Evolutionary conservation across 2,329 filamentous ascomycete species (phyloP).

Genomic region (Hymenoscyphus infarciens): DNA sequence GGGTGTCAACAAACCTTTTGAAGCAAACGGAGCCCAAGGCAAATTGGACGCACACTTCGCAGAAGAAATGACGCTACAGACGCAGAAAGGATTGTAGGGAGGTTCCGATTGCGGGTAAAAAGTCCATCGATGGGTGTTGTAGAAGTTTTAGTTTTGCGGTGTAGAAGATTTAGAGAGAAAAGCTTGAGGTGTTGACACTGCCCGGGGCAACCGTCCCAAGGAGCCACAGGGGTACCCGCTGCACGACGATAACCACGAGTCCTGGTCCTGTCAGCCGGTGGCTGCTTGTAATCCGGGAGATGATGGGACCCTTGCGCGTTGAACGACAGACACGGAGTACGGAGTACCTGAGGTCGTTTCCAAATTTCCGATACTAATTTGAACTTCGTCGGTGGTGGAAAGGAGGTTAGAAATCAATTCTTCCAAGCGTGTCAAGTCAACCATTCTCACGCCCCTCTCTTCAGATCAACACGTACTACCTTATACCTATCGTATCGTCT

Average conservation of each 20-base stretch:
- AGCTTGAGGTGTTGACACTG: neutral
- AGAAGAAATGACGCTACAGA: neutral
- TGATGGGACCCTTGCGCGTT: neutral
- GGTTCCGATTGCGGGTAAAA: neutral
- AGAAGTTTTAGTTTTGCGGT: neutral
- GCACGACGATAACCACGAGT: constrained; percentile 6
- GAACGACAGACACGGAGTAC: neutral
- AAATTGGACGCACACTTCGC: constrained; percentile 3
- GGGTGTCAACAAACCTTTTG: constrained; percentile 17
- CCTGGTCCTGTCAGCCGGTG: neutral
- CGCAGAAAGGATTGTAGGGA: neutral
- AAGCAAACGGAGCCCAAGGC: constrained; percentile 14
- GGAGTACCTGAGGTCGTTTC: too few species aligned
- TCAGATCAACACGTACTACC: neutral
- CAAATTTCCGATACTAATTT: neutral
- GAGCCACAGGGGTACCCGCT: neutral
- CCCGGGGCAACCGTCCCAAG: neutral
- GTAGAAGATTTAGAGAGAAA: neutral
- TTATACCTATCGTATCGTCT: too few species aligned
- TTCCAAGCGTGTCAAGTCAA: neutral
- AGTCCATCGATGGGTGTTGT: neutral
- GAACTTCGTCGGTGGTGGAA: neutral
- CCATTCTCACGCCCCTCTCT: neutral
- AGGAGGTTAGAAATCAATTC: neutral
- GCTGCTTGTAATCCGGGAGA: neutral